Evolutionary conservation across 352 stramenopile genomes (phyloP).

Genomic region (Labyrinthula sp.): DNA sequence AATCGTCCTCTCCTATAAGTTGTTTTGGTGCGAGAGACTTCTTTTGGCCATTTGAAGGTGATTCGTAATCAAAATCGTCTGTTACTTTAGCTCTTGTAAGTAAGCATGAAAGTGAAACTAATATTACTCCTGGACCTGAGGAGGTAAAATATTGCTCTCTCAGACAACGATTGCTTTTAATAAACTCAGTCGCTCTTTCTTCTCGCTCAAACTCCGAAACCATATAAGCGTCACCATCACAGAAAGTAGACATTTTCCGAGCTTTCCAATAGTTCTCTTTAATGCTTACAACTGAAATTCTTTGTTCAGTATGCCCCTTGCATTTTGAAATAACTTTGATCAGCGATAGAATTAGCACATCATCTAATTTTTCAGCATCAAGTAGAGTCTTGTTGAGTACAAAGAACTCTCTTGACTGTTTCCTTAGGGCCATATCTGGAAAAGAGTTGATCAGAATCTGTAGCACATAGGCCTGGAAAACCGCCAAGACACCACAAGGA

Average conservation of each 20-base stretch:
- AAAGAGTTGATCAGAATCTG: conserved; percentile 1
- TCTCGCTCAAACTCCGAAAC: not conserved
- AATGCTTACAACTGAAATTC: conserved; percentile 5
- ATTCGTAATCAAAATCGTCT: conserved; percentile 53
- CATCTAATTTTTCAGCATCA: too few relatives aligned
- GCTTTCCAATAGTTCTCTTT: conserved; percentile 3
- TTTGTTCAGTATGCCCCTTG: conserved; percentile 33
- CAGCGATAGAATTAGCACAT: conserved; percentile 51
- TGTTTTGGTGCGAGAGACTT: too few relatives aligned
- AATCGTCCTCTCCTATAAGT: conserved; percentile 61
- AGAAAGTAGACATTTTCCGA: conserved; percentile 40
- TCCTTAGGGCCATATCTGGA: not conserved
- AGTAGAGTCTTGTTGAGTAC: conserved; percentile 38
- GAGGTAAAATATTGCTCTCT: conserved; percentile 1
- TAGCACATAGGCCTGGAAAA: conserved; percentile 50
- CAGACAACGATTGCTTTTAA: not conserved
- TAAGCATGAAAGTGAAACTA: conserved; percentile 47
- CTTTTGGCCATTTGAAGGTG: not conserved
- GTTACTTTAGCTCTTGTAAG: conserved; percentile 41
- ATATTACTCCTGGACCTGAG: conserved; percentile 43
- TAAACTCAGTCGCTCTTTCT: conserved; percentile 1
- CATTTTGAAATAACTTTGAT: conserved; percentile 34
- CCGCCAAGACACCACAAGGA: conserved; percentile 74
- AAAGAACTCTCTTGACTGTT: conserved; percentile 34
- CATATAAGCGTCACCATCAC: conserved; percentile 28